Evolutionary conservation across 1,284 basidiomycete genomes (phyloP).

Genomic region (Pisolithus thermaeus): DNA sequence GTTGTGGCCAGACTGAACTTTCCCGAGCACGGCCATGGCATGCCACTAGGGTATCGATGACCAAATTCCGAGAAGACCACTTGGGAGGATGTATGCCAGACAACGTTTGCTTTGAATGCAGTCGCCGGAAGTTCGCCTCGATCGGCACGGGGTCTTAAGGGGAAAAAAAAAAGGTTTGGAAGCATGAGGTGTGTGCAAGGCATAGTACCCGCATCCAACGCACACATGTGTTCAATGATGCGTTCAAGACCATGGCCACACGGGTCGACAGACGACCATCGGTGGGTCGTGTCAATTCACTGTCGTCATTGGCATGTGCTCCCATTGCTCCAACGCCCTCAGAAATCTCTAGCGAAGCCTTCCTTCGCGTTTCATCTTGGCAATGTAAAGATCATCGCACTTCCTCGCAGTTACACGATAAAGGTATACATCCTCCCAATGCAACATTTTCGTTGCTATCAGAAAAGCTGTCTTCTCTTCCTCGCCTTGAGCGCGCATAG

Average conservation of each 20-base stretch:
- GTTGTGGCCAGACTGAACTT: background rate
- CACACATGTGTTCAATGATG: conserved; percentile 1
- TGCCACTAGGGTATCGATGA: background rate
- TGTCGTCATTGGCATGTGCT: no score
- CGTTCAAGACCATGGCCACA: background rate
- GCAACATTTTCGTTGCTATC: no score
- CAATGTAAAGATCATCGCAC: no score
- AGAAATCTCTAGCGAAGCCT: no score
- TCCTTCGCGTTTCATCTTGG: no score
- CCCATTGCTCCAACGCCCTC: no score
- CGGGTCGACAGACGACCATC: background rate
- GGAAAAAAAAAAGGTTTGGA: conserved; percentile 1
- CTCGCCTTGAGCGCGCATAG: background rate
- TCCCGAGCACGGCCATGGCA: background rate
- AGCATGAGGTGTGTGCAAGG: background rate
- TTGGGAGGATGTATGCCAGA: background rate
- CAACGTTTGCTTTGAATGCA: background rate
- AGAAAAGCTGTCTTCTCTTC: background rate
- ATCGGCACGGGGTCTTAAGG: background rate
- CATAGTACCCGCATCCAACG: background rate
- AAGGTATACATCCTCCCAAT: no score
- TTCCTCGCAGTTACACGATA: no score
- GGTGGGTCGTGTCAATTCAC: no score
- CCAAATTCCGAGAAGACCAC: background rate
- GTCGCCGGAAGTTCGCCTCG: background rate